Evolutionary conservation across 352 stramenopile genomes (phyloP), one percentile per base, ranked within the genome.

Genomic region (Globisporangium cederbergense): DNA sequence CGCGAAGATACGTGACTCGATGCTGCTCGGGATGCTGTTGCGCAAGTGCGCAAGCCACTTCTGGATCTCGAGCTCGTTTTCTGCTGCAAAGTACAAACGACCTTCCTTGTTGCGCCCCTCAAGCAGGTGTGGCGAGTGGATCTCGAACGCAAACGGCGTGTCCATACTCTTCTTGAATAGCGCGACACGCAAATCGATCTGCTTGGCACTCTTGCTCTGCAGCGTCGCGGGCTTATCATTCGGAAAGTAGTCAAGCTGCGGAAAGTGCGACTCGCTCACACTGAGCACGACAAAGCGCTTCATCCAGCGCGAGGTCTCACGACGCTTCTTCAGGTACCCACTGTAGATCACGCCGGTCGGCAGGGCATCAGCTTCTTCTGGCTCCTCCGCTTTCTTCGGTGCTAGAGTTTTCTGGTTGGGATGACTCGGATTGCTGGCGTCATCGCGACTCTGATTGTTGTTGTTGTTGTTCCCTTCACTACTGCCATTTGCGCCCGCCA

Each of bases 61-160:
- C 64, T 98, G 90, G 25, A 96, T 87, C 62, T 97, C 88, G 42
- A 96, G 65, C 45, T 97, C 90, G 40, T 68, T 88, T 34, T 89
- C 77, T 0, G 89, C 85, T 0, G 88, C 82, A 52, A 97, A 97
- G 61, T 95, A 95, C 9, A 97, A 65, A 4, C 88, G 78, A 0
- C 91, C 91, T 75, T 97, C 90, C 45, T 88, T 87, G 67, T 98
- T 97, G 43, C 77, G 77, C 3, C 87, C 81, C 28, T 74, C 54
- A 4, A 97, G 72, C 14, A 97, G 76, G 65, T 93, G 73, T 7
- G 89, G 88, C n/a, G 88, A 97, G 69, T 97, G 89, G 40, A 97
- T 75, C 68, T 97, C 90, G 50, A 97, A 98, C 3, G 84, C 67
- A 58, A 90, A 92, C 20, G 83, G 71, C n/a, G 88, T 71, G 40